Evolutionary conservation across 768 basidiomycete genomes (phyloP), one percentile per base, ranked within the genome.

Genomic region (Lepiota brunneoincarnata): DNA sequence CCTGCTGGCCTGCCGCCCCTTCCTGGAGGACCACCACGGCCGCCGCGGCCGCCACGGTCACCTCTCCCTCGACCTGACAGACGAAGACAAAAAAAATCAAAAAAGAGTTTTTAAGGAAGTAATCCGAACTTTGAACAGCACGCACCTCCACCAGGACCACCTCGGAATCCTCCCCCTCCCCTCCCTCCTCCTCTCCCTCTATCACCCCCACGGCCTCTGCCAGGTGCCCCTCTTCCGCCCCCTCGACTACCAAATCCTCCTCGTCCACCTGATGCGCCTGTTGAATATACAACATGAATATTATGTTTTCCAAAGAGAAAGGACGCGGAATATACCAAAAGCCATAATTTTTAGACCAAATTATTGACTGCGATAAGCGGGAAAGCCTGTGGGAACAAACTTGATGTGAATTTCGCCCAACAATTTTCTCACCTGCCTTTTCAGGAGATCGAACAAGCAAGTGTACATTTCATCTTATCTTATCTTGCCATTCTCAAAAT

Each of bases 211-310:
- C 69, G 65, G n/a, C 72, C 62, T n/a, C 68, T 61, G 17, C 73
- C 71, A 52, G 60, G 59, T 23, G 70, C 67, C 37, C 75, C 72
- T 38, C 72, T 64, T 12, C 72, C 72, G 43, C 76, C 74, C 31
- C 74, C 63, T 18, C 76, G 61, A 48, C 68, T 60, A 51, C 65
- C 68, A 54, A 69, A 65, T 57, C 75, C 72, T 46, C 78, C 75
- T 45, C 81, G 68, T 58, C 79, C 78, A 50, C 91, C 91, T 69
- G 87, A 78, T 74, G 72, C 74, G 63, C 77, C 77, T 77, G 51
- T 36, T 37, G 40, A 23, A 28, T 26, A 10, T 21, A 12, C 10
- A 20, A 17, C 31, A 18, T 39, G 24, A 35, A 18, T 9, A 36
- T 6, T 24, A 2, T 14, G 18, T 10, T 28, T 18, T 11, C 23